Evolutionary conservation across 345 rosid species (phyloP), one percentile per base, ranked within the genome.

Genomic region (Gossypium sturtianum): DNA sequence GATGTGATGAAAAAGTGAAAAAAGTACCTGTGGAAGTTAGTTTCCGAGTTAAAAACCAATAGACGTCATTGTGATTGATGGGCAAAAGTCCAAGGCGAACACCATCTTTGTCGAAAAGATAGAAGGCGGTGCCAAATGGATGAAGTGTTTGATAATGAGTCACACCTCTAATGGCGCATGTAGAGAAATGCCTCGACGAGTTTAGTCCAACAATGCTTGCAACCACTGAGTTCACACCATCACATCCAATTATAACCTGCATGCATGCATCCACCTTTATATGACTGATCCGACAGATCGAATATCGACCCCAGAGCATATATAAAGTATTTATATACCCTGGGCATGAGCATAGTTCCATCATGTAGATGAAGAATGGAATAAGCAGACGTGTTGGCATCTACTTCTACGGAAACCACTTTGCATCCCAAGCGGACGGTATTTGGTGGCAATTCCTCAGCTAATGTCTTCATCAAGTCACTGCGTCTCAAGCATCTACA

Each of bases 401-500:
- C 86, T 7, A 78, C 53, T 48, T 77, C 66, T 9, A 87, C 34
- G 9, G 86, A 83, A 9, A 69, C 34, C n/a, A 79, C 72, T 16
- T 69, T 80, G 68, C 77, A 68, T 20, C 87, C 89, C 41, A 84
- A 82, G 7, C 80, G 83, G 15, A 88, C 41, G 3, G 88, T 83
- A 56, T 77, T 78, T 3, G 7, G 22, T 41, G 92, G 94, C 71
- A 88, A 79, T 65, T 77, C 59, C 34, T 76, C 68, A 41, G 88
- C 94, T 56, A 88, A 70, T 7, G 81, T 64, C 34, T 77, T 73
- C n/a, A 90, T 68, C 41, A 90, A 78, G 77, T 83, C 86, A 48
- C 72, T 78, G 23, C 93, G 80, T 71, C 63, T 65, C 23, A 90
- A 41, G 71, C 86, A 82, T 62, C 90, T 81, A 41, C 63, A 54